A percentile compares a stretch with the other conserved stretches of the same genome.
Conservation (phyloP, 768 basidiomycete species). For the Xanthoconium stramineum region DNA sequence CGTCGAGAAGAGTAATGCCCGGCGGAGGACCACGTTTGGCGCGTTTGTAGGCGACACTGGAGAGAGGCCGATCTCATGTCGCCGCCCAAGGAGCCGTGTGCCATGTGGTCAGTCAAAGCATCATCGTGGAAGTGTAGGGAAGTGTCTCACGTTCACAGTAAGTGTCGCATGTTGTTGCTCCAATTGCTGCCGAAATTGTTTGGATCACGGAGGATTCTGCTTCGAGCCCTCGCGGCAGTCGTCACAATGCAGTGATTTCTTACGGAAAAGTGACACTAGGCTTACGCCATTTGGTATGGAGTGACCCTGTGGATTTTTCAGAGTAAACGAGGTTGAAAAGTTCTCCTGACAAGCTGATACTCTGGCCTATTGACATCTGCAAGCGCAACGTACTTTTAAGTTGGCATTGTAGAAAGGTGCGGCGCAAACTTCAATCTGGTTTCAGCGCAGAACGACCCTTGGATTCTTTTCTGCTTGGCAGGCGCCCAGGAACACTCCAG, state of each 20-base stretch:
- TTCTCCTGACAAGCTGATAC: too few species aligned
- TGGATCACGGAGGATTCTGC: not conserved
- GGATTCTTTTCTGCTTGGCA: not conserved
- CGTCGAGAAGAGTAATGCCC: not conserved
- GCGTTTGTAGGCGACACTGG: not conserved
- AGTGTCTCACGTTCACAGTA: not conserved
- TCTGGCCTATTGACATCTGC: too few species aligned
- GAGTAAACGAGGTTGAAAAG: too few species aligned
- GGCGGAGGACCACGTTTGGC: not conserved
- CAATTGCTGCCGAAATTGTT: slow-evolving; percentile 1
- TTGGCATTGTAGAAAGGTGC: not conserved
- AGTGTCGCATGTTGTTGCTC: not conserved
- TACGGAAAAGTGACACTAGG: not conserved
- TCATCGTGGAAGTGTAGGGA: not conserved
- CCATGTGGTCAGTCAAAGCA: not conserved
- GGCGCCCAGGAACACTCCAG: not conserved
- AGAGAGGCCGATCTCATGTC: not conserved
- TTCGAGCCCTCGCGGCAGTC: not conserved
- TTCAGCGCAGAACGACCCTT: not conserved
- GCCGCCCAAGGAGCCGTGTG: not conserved
- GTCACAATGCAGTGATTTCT: not conserved
- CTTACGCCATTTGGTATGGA: too few species aligned
- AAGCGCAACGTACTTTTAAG: not conserved
- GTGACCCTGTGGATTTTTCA: too few species aligned
- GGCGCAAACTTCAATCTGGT: not conserved